Evolutionary conservation across 345 rosid species (phyloP).

Genomic region (Schrenkiella parvula): DNA sequence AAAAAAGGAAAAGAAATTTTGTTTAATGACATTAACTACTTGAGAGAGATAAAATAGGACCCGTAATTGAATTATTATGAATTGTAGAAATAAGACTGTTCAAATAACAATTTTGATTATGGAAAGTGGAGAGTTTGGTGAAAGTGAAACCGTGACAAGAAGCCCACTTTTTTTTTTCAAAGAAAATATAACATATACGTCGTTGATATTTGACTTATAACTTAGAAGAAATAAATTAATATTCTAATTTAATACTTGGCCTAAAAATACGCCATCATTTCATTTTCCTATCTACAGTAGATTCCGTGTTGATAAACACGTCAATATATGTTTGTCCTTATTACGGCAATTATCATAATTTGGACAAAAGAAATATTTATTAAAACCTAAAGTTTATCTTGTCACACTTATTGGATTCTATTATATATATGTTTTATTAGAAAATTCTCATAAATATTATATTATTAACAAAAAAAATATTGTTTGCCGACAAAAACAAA

Average conservation of each 20-base stretch:
- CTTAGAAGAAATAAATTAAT: background rate
- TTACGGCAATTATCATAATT: background rate
- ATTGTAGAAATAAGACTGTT: background rate
- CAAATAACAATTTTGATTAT: background rate
- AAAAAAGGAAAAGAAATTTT: background rate
- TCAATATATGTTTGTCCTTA: background rate
- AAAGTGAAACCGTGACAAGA: slow-evolving; percentile 25
- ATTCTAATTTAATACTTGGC: background rate
- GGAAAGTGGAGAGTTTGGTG: slow-evolving; percentile 4
- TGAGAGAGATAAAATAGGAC: background rate
- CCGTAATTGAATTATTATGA: slow-evolving; percentile 3
- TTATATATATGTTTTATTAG: background rate
- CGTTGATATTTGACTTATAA: slow-evolving; percentile 18
- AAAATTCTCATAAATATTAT: no score
- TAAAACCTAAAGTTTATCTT: background rate
- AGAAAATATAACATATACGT: slow-evolving; percentile 2
- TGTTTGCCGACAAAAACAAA: no score
- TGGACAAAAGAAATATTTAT: background rate
- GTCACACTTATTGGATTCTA: background rate
- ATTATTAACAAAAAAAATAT: no score
- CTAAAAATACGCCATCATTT: slow-evolving; percentile 8
- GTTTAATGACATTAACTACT: background rate
- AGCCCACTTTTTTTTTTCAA: slow-evolving; percentile 2
- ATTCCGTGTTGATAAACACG: background rate
- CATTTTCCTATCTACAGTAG: background rate